Conservation (phyloP, 2,329 filamentous ascomycete genomes). For the Monosporascus sp. region DNA sequence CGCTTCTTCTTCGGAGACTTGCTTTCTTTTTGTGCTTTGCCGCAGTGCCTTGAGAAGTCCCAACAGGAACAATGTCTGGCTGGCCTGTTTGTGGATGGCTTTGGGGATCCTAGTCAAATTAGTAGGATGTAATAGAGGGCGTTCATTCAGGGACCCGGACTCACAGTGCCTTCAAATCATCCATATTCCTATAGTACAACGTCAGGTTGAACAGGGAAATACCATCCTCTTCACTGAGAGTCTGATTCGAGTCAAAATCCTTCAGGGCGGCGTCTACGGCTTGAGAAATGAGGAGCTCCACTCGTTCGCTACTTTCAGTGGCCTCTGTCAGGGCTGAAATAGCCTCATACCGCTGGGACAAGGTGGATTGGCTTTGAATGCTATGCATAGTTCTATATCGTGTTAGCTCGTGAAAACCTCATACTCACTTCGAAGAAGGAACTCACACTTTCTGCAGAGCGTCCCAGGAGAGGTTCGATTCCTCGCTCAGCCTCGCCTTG, state of each 20-base stretch:
- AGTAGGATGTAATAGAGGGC: not conserved
- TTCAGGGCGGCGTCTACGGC: constrained; percentile 1
- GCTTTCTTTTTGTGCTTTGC: constrained; percentile 3
- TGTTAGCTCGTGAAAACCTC: not conserved
- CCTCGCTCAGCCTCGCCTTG: constrained; percentile 1
- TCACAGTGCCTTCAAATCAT: constrained; percentile 11
- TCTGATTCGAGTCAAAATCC: not conserved
- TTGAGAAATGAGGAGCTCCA: constrained; percentile 2
- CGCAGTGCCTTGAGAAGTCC: constrained; percentile 6
- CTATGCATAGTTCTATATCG: constrained; percentile 3
- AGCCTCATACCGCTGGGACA: constrained; percentile 4
- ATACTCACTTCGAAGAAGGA: not conserved
- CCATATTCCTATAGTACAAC: constrained; percentile 3
- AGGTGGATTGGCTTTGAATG: constrained; percentile 1
- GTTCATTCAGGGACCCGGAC: not conserved
- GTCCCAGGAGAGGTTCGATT: not conserved
- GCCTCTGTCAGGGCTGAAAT: constrained; percentile 6
- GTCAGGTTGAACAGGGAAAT: constrained; percentile 9
- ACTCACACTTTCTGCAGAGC: constrained; percentile 5
- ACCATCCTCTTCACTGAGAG: constrained; percentile 11
- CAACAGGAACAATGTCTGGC: constrained; percentile 8
- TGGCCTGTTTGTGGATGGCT: not conserved
- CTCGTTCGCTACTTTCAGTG: constrained; percentile 2
- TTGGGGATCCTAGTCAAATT: constrained; percentile 5
- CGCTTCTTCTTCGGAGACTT: constrained; percentile 3